Conservation (phyloP, 345 rosid species). For the Combretum micranthum region DNA sequence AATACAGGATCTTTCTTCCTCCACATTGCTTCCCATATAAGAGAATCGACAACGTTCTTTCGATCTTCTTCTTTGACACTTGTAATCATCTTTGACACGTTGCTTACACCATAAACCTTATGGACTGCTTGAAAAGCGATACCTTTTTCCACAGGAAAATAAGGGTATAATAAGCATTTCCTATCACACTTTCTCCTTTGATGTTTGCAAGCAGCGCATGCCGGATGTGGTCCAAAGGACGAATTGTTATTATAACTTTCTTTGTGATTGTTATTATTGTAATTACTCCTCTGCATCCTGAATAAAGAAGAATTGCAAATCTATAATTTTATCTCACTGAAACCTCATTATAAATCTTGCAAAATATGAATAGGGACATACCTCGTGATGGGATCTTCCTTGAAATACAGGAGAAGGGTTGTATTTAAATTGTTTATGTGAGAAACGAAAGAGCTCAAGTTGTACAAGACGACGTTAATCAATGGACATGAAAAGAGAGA, state of each 20-base stretch:
- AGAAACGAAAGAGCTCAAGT: too few relatives aligned
- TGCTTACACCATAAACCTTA: conserved; percentile 46
- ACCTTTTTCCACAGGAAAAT: conserved; percentile 38
- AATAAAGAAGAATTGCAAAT: neutral
- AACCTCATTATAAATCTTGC: neutral
- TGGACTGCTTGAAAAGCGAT: conserved; percentile 48
- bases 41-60: conserved; percentile 39
- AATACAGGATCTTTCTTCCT: conserved; percentile 58
- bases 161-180: conserved; percentile 38
- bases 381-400: too few relatives aligned
- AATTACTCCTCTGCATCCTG: conserved; percentile 24
- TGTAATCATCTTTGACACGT: conserved; percentile 45
- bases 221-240: conserved; percentile 15
- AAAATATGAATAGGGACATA: conserved; percentile 3
- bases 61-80: conserved; percentile 39
- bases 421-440: too few relatives aligned
- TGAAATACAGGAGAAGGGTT: too few relatives aligned
- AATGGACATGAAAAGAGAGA: conserved; percentile 32
- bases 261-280: neutral
- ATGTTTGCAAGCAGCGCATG: conserved; percentile 70
- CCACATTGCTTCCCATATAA: conserved; percentile 76
- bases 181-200: conserved; percentile 46
- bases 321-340: neutral
- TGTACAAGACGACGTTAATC: conserved; percentile 1
- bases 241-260: too few relatives aligned